These are phyloP conservation scores for Zygosaccharomyces rouxii DNA, from an alignment of 805 yeast species.

Conservation along the genomic window DNA sequence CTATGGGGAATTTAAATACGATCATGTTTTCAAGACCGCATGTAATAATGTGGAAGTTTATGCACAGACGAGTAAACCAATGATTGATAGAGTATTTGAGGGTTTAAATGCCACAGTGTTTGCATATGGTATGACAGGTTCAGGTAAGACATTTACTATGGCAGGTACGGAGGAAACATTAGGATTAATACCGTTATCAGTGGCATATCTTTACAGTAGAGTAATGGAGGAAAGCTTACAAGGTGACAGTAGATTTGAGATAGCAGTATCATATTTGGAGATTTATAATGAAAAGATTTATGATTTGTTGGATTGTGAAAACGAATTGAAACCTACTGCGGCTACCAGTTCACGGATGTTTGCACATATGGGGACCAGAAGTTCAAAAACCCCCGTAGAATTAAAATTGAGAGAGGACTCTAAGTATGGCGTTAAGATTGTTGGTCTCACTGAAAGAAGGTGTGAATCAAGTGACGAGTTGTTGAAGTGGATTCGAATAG, in stretches of 20 bases:
- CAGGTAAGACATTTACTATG: conserved; percentile 88
- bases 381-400: conserved; percentile 39
- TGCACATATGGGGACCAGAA: conserved; percentile 6
- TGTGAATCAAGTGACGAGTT: conserved; percentile 59
- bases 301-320: conserved; percentile 53
- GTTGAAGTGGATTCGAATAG: conserved; percentile 53
- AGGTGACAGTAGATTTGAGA: conserved; percentile 35
- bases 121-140: conserved; percentile 94
- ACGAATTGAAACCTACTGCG: neutral
- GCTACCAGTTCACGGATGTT: conserved; percentile 15
- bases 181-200: conserved; percentile 70
- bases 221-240: conserved; percentile 31
- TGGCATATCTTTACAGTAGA: conserved; percentile 45
- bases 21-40: conserved; percentile 66
- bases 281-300: conserved; percentile 84
- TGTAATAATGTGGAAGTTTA: conserved; percentile 59
- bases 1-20: conserved; percentile 67
- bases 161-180: conserved; percentile 59
- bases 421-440: conserved; percentile 63
- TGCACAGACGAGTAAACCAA: conserved; percentile 46
- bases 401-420: conserved; percentile 76
- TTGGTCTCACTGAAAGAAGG: conserved; percentile 63
- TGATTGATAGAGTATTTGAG: conserved; percentile 51
- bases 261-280: conserved; percentile 72
- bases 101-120: conserved; percentile 87